Conservation (phyloP, 805 yeast genomes). For the Hanseniaspora hatyaiensis region DNA sequence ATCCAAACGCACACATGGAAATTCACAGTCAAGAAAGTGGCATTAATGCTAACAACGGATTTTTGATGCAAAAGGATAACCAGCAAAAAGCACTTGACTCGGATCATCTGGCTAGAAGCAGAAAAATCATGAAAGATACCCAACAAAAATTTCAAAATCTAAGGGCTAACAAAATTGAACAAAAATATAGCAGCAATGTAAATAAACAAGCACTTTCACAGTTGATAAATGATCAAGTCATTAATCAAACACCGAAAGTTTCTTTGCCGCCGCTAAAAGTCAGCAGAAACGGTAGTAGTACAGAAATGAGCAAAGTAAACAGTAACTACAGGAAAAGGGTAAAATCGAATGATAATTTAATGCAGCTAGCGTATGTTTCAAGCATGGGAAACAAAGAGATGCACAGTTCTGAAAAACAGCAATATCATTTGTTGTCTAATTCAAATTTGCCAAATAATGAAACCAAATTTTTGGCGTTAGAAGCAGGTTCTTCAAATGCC, state of each 20-base stretch:
- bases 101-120: conserved; percentile 1
- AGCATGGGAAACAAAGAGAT: neutral
- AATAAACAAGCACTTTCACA: neutral
- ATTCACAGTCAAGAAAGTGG: no score
- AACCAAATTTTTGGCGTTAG: no score
- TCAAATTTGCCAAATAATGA: no score
- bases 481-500: no score
- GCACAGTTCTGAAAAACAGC: no score
- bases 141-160: neutral
- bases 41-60: no score
- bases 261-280: neutral
- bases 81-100: neutral
- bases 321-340: neutral
- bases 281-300: no score
- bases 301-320: no score
- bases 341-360: neutral
- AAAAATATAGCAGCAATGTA: no score
- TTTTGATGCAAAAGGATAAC: neutral
- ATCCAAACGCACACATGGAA: neutral
- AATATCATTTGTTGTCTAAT: no score
- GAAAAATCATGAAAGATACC: conserved; percentile 3
- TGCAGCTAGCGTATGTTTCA: neutral
- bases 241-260: neutral
- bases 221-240: neutral
- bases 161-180: neutral